A percentile compares a stretch with the other conserved stretches of the same genome.
These are phyloP conservation scores for Thelonectria blattea DNA, from an alignment of 2,329 filamentous ascomycete species.

Conservation along the genomic window DNA sequence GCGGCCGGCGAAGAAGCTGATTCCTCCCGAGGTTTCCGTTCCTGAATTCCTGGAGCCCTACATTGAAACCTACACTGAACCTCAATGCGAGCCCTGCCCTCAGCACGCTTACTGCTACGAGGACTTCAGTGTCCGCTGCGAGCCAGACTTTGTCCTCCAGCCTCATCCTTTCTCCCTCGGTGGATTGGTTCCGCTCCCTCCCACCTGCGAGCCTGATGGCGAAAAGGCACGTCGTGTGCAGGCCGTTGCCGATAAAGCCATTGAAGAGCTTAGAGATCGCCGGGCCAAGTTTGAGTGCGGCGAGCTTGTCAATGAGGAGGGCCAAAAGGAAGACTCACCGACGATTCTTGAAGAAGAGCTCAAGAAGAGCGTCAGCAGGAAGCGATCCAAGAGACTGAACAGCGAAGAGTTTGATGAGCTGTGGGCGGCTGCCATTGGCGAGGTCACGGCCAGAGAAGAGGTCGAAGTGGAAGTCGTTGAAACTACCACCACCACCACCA, in stretches of 20 bases:
- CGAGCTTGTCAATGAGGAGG: conserved; percentile 67
- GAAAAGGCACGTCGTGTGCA: conserved; percentile 89
- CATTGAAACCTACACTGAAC: conserved; percentile 71
- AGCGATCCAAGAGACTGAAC: conserved; percentile 81
- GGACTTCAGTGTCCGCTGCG: conserved; percentile 79
- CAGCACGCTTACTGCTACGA: conserved; percentile 87
- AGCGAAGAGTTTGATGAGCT: conserved; percentile 92
- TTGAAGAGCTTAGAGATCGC: conserved; percentile 84
- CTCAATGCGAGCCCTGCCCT: conserved; percentile 89
- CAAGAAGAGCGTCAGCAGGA: conserved; percentile 76
- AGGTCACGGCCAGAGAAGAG: conserved; percentile 69
- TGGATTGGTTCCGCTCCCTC: conserved; percentile 82
- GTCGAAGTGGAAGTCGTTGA: conserved; percentile 60
- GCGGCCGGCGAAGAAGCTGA: conserved; percentile 59
- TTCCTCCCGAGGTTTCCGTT: conserved; percentile 59
- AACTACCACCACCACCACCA: conserved; percentile 31
- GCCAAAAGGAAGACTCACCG: conserved; percentile 64
- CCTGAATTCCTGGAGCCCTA: conserved; percentile 75
- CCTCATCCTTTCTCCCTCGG: conserved; percentile 83
- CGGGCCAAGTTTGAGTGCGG: conserved; percentile 92
- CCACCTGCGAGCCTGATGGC: conserved; percentile 93
- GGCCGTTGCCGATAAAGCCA: conserved; percentile 83
- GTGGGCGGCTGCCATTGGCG: conserved; percentile 75
- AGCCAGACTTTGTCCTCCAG: conserved; percentile 84
- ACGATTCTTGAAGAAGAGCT: conserved; percentile 72